Conservation (phyloP, 2,329 filamentous ascomycete species). For the Cryoendolithus antarcticus region DNA sequence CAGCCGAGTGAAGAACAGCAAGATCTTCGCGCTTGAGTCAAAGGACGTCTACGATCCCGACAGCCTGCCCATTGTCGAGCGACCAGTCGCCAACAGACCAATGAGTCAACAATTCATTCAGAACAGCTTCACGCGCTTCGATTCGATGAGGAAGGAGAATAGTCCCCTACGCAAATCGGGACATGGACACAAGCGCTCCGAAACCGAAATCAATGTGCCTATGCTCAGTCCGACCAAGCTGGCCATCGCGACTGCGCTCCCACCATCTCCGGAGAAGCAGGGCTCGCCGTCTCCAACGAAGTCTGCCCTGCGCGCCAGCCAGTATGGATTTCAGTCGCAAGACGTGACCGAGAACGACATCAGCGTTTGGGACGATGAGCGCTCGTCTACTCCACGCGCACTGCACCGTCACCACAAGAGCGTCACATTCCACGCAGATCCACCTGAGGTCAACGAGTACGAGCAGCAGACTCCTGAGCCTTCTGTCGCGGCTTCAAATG, state of each 20-base stretch:
- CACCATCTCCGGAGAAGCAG: constrained; percentile 45
- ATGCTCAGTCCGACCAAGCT: constrained; percentile 42
- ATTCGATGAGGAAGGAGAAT: constrained; percentile 31
- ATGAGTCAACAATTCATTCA: constrained; percentile 51
- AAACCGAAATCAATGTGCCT: constrained; percentile 52
- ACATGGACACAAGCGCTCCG: constrained; percentile 29
- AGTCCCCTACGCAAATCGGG: constrained; percentile 18
- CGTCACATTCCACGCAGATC: constrained; percentile 89
- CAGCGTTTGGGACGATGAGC: constrained; percentile 53
- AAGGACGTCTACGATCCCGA: constrained; percentile 86
- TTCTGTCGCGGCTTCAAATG: constrained; percentile 71
- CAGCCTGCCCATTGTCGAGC: constrained; percentile 63
- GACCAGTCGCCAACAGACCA: constrained; percentile 54
- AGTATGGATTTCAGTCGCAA: constrained; percentile 42
- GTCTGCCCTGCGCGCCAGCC: constrained; percentile 60
- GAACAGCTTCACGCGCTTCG: constrained; percentile 53
- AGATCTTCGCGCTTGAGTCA: constrained; percentile 85
- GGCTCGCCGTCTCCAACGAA: constrained; percentile 71
- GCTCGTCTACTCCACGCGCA: constrained; percentile 50
- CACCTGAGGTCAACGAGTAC: constrained; percentile 92
- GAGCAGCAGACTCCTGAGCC: constrained; percentile 95
- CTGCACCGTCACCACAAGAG: constrained; percentile 85
- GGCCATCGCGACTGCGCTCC: constrained; percentile 15
- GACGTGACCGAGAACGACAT: constrained; percentile 54
- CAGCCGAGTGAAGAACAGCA: constrained; percentile 95